Evolutionary conservation across 306 rosid genomes (phyloP).

Genomic region (Canavalia ensiformis): DNA sequence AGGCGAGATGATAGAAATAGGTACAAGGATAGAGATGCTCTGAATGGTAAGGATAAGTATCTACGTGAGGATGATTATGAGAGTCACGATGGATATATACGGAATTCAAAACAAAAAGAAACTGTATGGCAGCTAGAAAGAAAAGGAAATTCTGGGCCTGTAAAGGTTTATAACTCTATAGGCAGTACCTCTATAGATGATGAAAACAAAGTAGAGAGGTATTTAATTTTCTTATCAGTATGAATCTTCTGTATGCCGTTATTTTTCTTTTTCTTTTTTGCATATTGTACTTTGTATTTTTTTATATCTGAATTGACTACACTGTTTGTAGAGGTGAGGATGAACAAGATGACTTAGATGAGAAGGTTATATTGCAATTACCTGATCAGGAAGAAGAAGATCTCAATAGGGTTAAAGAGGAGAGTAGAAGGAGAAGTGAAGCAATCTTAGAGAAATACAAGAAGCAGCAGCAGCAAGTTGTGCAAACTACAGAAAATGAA

Average conservation of each 20-base stretch:
- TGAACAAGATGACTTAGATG: constrained; percentile 68
- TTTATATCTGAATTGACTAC: not conserved
- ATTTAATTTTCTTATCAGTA: not conserved
- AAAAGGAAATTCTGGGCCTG: constrained; percentile 39
- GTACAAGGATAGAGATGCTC: constrained; percentile 44
- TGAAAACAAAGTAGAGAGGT: constrained; percentile 56
- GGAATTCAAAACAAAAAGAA: constrained; percentile 56
- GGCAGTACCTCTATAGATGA: constrained; percentile 29
- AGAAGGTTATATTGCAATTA: constrained; percentile 48
- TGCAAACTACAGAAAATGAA: constrained; percentile 47
- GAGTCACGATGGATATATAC: constrained; percentile 50
- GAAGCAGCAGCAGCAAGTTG: constrained; percentile 54
- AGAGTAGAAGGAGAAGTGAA: constrained; percentile 73
- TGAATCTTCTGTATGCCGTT: not conserved
- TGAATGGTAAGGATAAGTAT: constrained; percentile 51
- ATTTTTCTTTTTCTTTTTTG: not conserved
- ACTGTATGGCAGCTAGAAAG: constrained; percentile 44
- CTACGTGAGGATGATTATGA: constrained; percentile 46
- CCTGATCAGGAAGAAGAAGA: constrained; percentile 81
- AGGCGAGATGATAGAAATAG: constrained; percentile 50
- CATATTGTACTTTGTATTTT: not conserved
- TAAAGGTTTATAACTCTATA: constrained; percentile 41
- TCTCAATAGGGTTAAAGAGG: constrained; percentile 77
- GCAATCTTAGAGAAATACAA: constrained; percentile 79
- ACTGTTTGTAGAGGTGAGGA: constrained; percentile 60